phyloP scores from a whole-genome alignment of 352 stramenopile species.

The Elongisporangium prolatum region DNA sequence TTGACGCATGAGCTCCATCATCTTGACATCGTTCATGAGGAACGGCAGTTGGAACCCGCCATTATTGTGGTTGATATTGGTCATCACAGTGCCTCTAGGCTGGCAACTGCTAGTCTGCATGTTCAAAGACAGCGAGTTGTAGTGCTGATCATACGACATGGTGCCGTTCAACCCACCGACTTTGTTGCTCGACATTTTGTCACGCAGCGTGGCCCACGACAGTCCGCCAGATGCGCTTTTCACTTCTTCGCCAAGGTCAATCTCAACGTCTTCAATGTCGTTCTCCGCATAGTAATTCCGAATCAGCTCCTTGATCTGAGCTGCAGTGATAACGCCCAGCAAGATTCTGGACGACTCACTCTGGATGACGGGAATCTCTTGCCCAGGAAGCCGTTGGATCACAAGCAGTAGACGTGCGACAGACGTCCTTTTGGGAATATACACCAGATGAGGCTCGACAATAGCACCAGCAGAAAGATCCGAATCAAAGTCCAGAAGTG shows the following conservation, averaged over 20 bases:
- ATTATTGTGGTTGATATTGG: constrained; percentile 11
- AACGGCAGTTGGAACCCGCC: constrained; percentile 40
- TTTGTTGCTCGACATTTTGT: constrained; percentile 48
- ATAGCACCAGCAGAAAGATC: constrained; percentile 53
- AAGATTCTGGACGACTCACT: constrained; percentile 65
- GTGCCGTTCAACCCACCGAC: constrained; percentile 61
- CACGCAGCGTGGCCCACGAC: constrained; percentile 61
- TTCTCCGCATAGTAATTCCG: constrained; percentile 53
- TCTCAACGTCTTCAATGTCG: constrained; percentile 41
- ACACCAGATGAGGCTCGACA: constrained; percentile 66
- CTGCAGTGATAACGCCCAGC: constrained; percentile 54
- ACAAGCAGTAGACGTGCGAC: constrained; percentile 62
- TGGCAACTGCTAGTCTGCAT: constrained; percentile 14
- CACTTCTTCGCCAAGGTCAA: constrained; percentile 69
- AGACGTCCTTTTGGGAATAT: constrained; percentile 66
- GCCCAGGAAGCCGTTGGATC: constrained; percentile 62
- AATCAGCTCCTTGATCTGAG: constrained; percentile 61
- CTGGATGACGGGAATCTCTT: constrained; percentile 73
- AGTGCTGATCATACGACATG: constrained; percentile 61
- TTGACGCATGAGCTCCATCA: constrained; percentile 71
- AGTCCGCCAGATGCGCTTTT: constrained; percentile 21
- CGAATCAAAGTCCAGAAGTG: constrained; percentile 74
- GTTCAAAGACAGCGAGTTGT: constrained; percentile 19
- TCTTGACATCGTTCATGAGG: constrained; percentile 79
- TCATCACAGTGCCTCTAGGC: constrained; percentile 21